Evolutionary conservation across 164 flowering plant species (phyloP).

Genomic region (Amborella trichopoda): DNA sequence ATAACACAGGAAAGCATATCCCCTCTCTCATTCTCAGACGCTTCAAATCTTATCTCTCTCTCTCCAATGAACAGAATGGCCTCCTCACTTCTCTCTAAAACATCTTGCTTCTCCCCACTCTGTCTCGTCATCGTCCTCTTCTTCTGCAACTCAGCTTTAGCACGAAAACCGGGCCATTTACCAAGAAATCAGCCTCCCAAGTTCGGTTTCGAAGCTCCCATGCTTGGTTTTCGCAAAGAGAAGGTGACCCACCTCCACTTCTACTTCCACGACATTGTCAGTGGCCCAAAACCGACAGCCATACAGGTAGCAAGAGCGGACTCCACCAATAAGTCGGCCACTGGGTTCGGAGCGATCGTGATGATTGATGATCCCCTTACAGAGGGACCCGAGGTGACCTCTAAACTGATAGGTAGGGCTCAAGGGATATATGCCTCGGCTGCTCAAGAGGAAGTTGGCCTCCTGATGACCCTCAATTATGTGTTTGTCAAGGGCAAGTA

Average conservation of each 20-base stretch:
- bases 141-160: too few relatives aligned
- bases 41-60: too few relatives aligned
- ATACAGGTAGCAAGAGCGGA: background rate
- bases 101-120: too few relatives aligned
- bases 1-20: too few relatives aligned
- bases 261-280: conserved; percentile 9
- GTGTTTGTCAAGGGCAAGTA: conserved; percentile 4
- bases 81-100: too few relatives aligned
- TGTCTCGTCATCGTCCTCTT: too few relatives aligned
- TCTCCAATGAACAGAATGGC: too few relatives aligned
- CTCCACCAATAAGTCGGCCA: background rate
- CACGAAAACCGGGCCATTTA: too few relatives aligned
- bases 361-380: conserved; percentile 7
- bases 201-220: too few relatives aligned
- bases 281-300: conserved; percentile 7
- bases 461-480: conserved; percentile 3
- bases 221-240: too few relatives aligned
- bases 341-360: conserved; percentile 4
- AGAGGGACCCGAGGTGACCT: conserved; percentile 1
- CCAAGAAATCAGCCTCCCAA: too few relatives aligned
- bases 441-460: background rate
- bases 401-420: conserved; percentile 7
- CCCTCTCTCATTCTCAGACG: too few relatives aligned
- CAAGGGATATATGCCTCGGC: conserved; percentile 8
- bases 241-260: conserved; percentile 2